phyloP scores from a whole-genome alignment of 805 yeast species.

The Yamadazyma endophytica region DNA sequence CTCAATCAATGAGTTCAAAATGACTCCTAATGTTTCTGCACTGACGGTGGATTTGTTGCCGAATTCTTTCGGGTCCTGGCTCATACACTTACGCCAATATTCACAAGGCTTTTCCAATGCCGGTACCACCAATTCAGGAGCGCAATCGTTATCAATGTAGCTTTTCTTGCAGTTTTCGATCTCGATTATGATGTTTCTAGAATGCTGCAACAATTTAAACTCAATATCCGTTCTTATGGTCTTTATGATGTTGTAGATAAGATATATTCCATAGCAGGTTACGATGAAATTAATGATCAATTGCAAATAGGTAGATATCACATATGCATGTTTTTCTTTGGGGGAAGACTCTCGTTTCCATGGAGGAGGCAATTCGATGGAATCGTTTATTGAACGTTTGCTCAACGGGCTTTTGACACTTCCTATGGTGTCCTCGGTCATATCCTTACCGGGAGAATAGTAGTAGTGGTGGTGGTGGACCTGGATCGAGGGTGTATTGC shows the following conservation, averaged over 20 bases:
- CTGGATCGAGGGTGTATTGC: constrained; percentile 10
- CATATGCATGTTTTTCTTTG: constrained; percentile 49
- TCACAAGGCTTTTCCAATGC: constrained; percentile 55
- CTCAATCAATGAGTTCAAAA: constrained; percentile 60
- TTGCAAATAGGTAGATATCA: constrained; percentile 61
- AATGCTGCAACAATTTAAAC: constrained; percentile 45
- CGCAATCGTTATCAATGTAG: constrained; percentile 55
- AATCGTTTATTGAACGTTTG: background rate
- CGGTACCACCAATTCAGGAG: constrained; percentile 51
- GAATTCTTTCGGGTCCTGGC: constrained; percentile 40
- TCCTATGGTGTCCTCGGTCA: constrained; percentile 1
- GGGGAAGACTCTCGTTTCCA: constrained; percentile 55
- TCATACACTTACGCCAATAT: constrained; percentile 66
- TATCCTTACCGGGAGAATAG: constrained; percentile 7
- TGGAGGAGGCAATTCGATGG: constrained; percentile 46
- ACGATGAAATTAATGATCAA: constrained; percentile 47
- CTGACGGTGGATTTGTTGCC: constrained; percentile 52
- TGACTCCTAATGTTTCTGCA: constrained; percentile 59
- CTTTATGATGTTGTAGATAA: constrained; percentile 40
- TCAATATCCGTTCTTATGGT: constrained; percentile 54
- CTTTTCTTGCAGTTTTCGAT: constrained; percentile 50
- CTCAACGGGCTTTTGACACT: constrained; percentile 1
- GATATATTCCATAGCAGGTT: constrained; percentile 38
- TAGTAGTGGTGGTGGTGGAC: constrained; percentile 50
- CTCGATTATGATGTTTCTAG: constrained; percentile 44